Base-by-base conservation (phyloP, 2,329 filamentous ascomycete genomes). In the Epichloe amarillans region DNA sequence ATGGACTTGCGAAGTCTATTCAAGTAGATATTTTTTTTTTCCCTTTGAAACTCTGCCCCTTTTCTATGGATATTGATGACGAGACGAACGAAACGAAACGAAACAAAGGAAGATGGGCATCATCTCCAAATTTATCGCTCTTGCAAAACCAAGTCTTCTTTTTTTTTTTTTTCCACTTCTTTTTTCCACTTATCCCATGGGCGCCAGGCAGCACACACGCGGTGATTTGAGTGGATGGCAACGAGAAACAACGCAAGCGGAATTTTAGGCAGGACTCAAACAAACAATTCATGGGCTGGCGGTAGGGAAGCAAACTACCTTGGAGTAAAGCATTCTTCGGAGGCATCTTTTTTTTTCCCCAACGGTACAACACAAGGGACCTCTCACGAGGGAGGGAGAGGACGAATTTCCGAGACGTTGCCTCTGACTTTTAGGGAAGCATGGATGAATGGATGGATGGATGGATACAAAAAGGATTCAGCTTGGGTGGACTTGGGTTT, bases 1-100 rank as follows among this genome's bases (percentile, higher is more conserved):
- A 70, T 74, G 70, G 78, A 81, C 55, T 61, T 82, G 52, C 72
- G 76, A 47, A 78, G 75, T 57, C 71, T 82, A 36, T 82, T 82
- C 65, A 76, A 72, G 62, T 77, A 61, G 17, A 35, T n/a, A n/a
- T n/a, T n/a, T 30, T 19, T 48, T 5, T 21, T 21, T 21, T 21
- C 3, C 2, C 10, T 64, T 39, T 51, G 30, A 2, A 30, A 30
- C 42, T 56, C 46, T 47, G 54, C 55, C 12, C n/a, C 11, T 41
- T 33, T 48, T 45, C 2, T 7, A 21, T 11, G 8, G 8, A 19
- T 10, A 21, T 37, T 40, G 23, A 45, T 6, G 35, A 39, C 11
- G 23, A 19, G 7, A 46, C 15, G 42, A 46, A 37, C 12, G n/a
- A 21, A 21, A 21, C 19, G 19, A 36, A 46, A 21, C 17, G n/a